Percentiles rank a stretch among this genome's conserved stretches.
Evolutionary conservation across 2,329 filamentous ascomycete genomes (phyloP).

Genomic region (Fusarium sublunatum): DNA sequence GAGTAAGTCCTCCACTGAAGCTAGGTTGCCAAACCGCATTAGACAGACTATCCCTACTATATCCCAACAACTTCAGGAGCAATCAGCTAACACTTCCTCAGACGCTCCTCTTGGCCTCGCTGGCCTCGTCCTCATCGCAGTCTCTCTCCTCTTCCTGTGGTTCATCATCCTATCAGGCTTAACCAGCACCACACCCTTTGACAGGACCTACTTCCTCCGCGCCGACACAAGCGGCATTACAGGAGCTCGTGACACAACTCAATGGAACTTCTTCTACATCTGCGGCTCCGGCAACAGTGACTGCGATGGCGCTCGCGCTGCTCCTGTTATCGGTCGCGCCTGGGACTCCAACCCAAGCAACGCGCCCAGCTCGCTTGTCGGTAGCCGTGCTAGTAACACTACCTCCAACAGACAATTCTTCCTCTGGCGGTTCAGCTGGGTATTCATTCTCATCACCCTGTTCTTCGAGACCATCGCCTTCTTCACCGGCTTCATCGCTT

Average conservation of each 20-base stretch:
- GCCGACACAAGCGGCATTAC: slow-evolving; percentile 79
- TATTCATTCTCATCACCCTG: slow-evolving; percentile 86
- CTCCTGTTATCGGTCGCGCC: slow-evolving; percentile 78
- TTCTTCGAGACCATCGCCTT: slow-evolving; percentile 79
- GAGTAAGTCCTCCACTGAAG: slow-evolving; percentile 29
- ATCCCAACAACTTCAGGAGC: neutral
- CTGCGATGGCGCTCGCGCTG: slow-evolving; percentile 72
- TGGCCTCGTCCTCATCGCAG: slow-evolving; percentile 62
- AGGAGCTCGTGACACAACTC: slow-evolving; percentile 72
- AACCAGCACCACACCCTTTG: slow-evolving; percentile 65
- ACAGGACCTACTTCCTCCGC: slow-evolving; percentile 86
- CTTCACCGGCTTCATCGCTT: slow-evolving; percentile 74
- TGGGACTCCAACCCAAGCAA: slow-evolving; percentile 63
- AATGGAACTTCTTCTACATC: slow-evolving; percentile 93
- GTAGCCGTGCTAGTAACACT: slow-evolving; percentile 64
- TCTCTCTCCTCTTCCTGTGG: slow-evolving; percentile 65
- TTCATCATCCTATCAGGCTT: slow-evolving; percentile 70
- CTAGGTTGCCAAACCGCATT: neutral
- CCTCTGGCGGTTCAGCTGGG: slow-evolving; percentile 92
- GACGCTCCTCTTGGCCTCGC: slow-evolving; percentile 56
- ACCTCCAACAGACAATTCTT: slow-evolving; percentile 77
- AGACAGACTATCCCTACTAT: neutral
- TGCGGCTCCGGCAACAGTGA: slow-evolving; percentile 73
- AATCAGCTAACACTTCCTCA: slow-evolving; percentile 38
- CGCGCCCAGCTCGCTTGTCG: slow-evolving; percentile 59